These are phyloP conservation scores for Trichomonas vaginalis DNA, from an alignment of 208 protist species.

Conservation along the genomic window DNA sequence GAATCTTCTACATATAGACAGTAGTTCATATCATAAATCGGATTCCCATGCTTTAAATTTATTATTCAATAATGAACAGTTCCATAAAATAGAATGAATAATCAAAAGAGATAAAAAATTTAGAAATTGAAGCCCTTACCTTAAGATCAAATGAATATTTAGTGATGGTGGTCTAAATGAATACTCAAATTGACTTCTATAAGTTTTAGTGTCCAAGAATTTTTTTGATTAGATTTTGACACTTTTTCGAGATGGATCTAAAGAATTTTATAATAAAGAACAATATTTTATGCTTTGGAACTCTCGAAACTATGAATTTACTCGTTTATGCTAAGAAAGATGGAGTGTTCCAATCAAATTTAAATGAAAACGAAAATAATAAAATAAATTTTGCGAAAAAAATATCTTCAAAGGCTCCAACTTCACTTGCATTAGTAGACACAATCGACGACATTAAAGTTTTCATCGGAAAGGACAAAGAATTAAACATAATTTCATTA, in stretches of 20 bases:
- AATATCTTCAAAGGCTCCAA: not conserved
- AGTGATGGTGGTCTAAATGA: too few relatives aligned
- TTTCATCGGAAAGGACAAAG: not conserved
- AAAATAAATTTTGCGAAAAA: not conserved
- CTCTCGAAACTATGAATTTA: not conserved
- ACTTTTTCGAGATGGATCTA: not conserved
- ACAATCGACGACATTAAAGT: not conserved
- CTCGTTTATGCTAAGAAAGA: not conserved
- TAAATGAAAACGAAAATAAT: not conserved
- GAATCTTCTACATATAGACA: too few relatives aligned
- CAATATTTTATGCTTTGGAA: not conserved
- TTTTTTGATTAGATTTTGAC: too few relatives aligned
- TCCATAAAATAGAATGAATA: too few relatives aligned
- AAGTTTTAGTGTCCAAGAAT: too few relatives aligned
- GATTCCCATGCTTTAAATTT: too few relatives aligned
- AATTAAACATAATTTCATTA: not conserved
- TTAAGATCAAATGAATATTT: too few relatives aligned
- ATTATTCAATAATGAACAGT: too few relatives aligned
- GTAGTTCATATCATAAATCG: too few relatives aligned
- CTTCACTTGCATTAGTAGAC: not conserved
- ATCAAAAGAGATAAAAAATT: too few relatives aligned
- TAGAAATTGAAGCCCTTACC: too few relatives aligned
- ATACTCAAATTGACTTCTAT: too few relatives aligned
- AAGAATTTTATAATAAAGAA: not conserved
- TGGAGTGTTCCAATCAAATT: not conserved